Evolutionary conservation across 202 grass and related monocot species (phyloP).

Genomic region (Setaria viridis): DNA sequence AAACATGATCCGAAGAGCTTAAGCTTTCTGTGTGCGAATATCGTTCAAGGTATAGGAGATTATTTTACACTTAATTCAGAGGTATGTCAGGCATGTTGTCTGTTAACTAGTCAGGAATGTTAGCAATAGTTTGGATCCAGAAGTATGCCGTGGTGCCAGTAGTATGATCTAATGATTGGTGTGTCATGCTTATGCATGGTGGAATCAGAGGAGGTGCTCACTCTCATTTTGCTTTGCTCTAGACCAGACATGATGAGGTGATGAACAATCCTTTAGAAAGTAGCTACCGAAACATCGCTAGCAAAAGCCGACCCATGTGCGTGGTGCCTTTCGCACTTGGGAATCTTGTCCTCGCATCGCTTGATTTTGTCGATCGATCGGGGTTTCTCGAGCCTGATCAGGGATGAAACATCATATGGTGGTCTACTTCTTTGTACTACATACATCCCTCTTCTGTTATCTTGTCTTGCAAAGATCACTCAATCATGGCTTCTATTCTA

Average conservation of each 20-base stretch:
- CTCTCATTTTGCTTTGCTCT: background rate
- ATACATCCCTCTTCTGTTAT: background rate
- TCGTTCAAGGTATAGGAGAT: background rate
- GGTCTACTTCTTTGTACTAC: background rate
- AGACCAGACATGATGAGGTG: slow-evolving; percentile 23
- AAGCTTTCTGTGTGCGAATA: background rate
- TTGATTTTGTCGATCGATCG: background rate
- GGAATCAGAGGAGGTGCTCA: background rate
- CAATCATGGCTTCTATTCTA: background rate
- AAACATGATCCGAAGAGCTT: background rate
- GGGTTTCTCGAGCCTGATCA: background rate
- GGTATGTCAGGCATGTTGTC: background rate
- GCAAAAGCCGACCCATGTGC: slow-evolving; percentile 40
- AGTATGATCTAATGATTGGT: slow-evolving; percentile 17
- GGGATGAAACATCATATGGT: slow-evolving; percentile 7
- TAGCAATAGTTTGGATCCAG: background rate
- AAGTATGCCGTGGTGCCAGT: background rate
- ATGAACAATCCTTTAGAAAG: slow-evolving; percentile 33
- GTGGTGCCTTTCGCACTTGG: slow-evolving; percentile 1
- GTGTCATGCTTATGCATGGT: slow-evolving; percentile 4
- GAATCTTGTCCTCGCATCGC: slow-evolving; percentile 34
- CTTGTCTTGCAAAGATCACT: background rate
- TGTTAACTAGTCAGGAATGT: background rate
- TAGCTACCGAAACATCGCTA: slow-evolving; percentile 7
- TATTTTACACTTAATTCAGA: background rate